A percentile compares a stretch with the other conserved stretches of the same genome.
phyloP scores from a whole-genome alignment of 2,329 filamentous ascomycete genomes.

The Dothideomycetes sp. region DNA sequence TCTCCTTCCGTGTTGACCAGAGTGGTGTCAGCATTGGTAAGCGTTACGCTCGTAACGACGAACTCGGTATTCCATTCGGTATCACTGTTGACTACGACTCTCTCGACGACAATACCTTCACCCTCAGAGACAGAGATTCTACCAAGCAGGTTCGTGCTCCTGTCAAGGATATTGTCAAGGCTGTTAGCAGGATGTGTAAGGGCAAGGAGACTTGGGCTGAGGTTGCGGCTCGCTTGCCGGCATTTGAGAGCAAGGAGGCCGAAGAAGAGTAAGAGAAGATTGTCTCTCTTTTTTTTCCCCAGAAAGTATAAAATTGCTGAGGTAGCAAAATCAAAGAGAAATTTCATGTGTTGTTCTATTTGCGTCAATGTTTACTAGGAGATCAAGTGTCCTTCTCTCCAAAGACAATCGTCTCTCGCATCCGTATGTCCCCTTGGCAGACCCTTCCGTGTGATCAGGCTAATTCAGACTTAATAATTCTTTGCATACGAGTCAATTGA shows the following conservation, averaged over 20 bases:
- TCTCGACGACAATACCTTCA: constrained; percentile 75
- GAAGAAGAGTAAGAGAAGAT: too few relatives aligned
- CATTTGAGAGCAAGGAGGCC: constrained; percentile 67
- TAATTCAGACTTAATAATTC: too few relatives aligned
- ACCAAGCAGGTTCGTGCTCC: constrained; percentile 83
- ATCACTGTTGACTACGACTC: constrained; percentile 96
- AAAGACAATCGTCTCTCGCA: too few relatives aligned
- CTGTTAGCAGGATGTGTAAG: constrained; percentile 55
- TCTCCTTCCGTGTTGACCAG: constrained; percentile 82
- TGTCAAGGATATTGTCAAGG: constrained; percentile 68
- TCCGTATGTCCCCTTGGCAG: too few relatives aligned
- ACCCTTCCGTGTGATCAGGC: too few relatives aligned
- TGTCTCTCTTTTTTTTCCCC: too few relatives aligned
- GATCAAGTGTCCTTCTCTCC: too few relatives aligned
- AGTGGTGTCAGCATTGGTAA: constrained; percentile 89
- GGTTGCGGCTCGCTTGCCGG: constrained; percentile 67
- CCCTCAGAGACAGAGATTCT: constrained; percentile 80
- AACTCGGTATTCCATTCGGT: constrained; percentile 87
- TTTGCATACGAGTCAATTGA: too few relatives aligned
- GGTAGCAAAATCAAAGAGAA: too few relatives aligned
- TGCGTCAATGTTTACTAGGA: too few relatives aligned
- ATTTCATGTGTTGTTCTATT: too few relatives aligned
- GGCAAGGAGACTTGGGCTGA: constrained; percentile 60
- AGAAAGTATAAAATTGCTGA: too few relatives aligned
- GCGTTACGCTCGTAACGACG: constrained; percentile 89